phyloP scores from a whole-genome alignment of 2,329 filamentous ascomycete genomes.

The Arachnopeziza araneosa region DNA sequence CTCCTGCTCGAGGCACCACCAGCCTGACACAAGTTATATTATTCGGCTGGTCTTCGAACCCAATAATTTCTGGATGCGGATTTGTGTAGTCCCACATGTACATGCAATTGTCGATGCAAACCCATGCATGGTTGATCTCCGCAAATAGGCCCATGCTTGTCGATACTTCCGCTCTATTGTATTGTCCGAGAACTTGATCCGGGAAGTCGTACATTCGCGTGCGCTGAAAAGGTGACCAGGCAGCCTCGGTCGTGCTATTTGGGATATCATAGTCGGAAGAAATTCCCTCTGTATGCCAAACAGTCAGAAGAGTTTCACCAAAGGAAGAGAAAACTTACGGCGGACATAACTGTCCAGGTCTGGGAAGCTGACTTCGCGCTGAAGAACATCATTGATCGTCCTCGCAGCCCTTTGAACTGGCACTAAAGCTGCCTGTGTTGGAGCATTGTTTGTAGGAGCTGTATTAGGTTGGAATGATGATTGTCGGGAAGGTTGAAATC shows the following conservation, averaged over 20 bases:
- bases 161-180: slow-evolving; percentile 78
- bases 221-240: slow-evolving; percentile 88
- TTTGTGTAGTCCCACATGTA: slow-evolving; percentile 98
- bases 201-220: slow-evolving; percentile 84
- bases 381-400: slow-evolving; percentile 75
- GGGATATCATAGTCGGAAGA: slow-evolving; percentile 89
- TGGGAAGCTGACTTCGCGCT: slow-evolving; percentile 73
- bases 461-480: slow-evolving; percentile 39
- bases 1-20: slow-evolving; percentile 75
- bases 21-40: slow-evolving; percentile 89
- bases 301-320: slow-evolving; percentile 23
- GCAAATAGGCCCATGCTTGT: slow-evolving; percentile 96
- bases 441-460: not conserved
- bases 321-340: slow-evolving; percentile 52
- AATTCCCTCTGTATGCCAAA: slow-evolving; percentile 60
- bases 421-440: slow-evolving; percentile 42
- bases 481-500: slow-evolving; percentile 43
- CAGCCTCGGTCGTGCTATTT: slow-evolving; percentile 45
- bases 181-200: slow-evolving; percentile 86
- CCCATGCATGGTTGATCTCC: slow-evolving; percentile 91
- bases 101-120: slow-evolving; percentile 89
- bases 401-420: slow-evolving; percentile 75
- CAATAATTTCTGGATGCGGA: slow-evolving; percentile 84
- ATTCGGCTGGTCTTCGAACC: slow-evolving; percentile 83
- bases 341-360: slow-evolving; percentile 85